Evolutionary conservation across 306 rosid genomes (phyloP), one percentile per base, ranked within the genome.

Genomic region (Fagus sylvatica): DNA sequence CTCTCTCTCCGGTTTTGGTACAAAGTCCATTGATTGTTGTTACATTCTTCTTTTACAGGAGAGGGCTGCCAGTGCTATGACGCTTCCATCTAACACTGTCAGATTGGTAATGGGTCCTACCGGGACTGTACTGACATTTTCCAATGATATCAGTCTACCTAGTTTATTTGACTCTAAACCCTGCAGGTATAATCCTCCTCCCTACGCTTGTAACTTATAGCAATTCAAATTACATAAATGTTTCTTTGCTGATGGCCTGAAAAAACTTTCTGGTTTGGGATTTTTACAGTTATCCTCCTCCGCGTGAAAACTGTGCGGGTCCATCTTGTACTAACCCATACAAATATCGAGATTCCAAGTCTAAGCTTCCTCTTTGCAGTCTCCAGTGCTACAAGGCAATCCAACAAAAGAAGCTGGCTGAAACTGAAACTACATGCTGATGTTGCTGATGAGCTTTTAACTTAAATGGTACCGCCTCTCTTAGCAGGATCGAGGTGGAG

Each of bases 361-460:
- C 90, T 7, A 90, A 91, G 84, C 91, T 91, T 74, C 97, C 98
- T 75, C 96, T 95, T 71, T 95, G 99, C 88, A 91, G 98, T 88
- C 94, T 95, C 30, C 74, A 84, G 83, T 93, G 98, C 87, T 93
- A 95, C 89, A 91, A 89, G 86, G 91, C 93, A 69, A 78, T 91
- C 76, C 89, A 80, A 76, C 87, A 66, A 76, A 83, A 83, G 80
- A 57, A 7, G 69, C 73, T 34, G 2, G 60, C 86, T 32, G 88
- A 78, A 78, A 79, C 86, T 32, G 88, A 78, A 78, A 79, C 88
- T 71, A 78, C 67, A 32, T n/a, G 87, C 79, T 90, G 75, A 84
- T 79, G 82, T 54, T 82, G 36, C 67, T 71, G 22, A 7, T 59
- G 69, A 36, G 43, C 15, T 28, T 57, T 46, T 46, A 46, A 46